Evolutionary conservation across 257 asterid genomes (phyloP), one percentile per base, ranked within the genome.

Genomic region (Penstemon barbatus): DNA sequence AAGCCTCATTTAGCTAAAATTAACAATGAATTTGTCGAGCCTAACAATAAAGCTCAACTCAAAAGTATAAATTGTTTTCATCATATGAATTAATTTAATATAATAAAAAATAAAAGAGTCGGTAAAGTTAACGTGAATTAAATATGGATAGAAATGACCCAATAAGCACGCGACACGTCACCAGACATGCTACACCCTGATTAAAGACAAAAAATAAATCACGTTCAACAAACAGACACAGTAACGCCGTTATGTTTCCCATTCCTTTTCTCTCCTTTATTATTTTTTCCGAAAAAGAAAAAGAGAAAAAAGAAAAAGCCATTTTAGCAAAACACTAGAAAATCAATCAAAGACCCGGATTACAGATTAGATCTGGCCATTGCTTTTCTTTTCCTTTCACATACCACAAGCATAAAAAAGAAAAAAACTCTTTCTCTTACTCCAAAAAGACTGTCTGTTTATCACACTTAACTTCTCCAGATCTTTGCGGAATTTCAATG

Each of bases 341-440:
- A 74, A 25, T 66, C 81, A 78, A 81, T 77, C 85, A 71, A 41
- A 51, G 67, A 71, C 66, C 76, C 79, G 19, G 80, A 66, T 69
- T 75, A 13, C 63, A 75, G 74, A 79, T 81, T 74, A 79, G 87
- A 82, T 79, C 87, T 82, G 77, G 75, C 80, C 66, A 33, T 48
- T 79, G 68, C 64, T 63, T 73, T 55, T 13, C 63, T 60, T 62
- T 68, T 68, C 72, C 74, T 64, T 71, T 68, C 83, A 67, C 43
- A 66, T 68, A 45, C 78, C 79, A 53, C 71, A 54, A 45, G 46
- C 75, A 66, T 38, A 63, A 71, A 42, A 77, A 43, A 45, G 49
- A 77, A 41, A 62, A 62, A 55, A 55, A 46, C 57, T 62, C 44
- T 66, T 71, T 50, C 64, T 71, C 53, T 61, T 68, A 42, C 63